phyloP scores from a whole-genome alignment of 352 stramenopile species.

The Globisporangium nodosum region DNA sequence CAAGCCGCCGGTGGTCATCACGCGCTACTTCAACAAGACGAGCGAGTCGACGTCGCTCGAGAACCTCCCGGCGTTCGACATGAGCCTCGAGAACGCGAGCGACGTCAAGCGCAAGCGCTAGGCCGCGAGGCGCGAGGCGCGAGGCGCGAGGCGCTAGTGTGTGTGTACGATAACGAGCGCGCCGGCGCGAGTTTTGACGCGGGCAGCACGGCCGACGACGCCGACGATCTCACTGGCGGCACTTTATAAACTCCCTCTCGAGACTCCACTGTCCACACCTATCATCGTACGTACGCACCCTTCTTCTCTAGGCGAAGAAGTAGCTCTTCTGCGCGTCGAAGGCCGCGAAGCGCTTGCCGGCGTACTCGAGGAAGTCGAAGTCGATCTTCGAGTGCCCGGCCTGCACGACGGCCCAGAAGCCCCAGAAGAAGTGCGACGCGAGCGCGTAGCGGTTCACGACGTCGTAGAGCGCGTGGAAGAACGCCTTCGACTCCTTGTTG shows the following conservation, averaged over 20 bases:
- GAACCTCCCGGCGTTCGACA: conserved; percentile 84
- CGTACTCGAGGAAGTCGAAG: conserved; percentile 88
- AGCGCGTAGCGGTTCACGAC: conserved; percentile 86
- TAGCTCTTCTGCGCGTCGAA: conserved; percentile 72
- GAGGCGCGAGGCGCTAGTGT: too few relatives aligned
- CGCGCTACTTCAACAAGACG: conserved; percentile 84
- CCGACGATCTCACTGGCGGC: background rate
- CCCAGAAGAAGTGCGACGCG: conserved; percentile 91
- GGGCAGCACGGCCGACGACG: too few relatives aligned
- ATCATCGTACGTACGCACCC: background rate
- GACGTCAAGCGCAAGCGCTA: conserved; percentile 87
- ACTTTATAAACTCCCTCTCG: background rate
- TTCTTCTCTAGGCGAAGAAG: conserved; percentile 32
- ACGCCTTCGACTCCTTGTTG: conserved; percentile 74
- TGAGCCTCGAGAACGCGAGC: conserved; percentile 71
- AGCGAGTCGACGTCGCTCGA: conserved; percentile 85
- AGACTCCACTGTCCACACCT: background rate
- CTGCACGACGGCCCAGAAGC: conserved; percentile 92
- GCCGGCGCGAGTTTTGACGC: too few relatives aligned
- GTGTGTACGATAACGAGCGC: too few relatives aligned
- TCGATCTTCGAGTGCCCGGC: conserved; percentile 86
- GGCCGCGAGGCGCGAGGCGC: background rate
- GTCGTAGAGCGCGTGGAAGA: conserved; percentile 79
- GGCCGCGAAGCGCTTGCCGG: conserved; percentile 71
- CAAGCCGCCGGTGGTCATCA: conserved; percentile 71